Evolutionary conservation across 305 asterid species (phyloP).

Genomic region (Lippia alba): DNA sequence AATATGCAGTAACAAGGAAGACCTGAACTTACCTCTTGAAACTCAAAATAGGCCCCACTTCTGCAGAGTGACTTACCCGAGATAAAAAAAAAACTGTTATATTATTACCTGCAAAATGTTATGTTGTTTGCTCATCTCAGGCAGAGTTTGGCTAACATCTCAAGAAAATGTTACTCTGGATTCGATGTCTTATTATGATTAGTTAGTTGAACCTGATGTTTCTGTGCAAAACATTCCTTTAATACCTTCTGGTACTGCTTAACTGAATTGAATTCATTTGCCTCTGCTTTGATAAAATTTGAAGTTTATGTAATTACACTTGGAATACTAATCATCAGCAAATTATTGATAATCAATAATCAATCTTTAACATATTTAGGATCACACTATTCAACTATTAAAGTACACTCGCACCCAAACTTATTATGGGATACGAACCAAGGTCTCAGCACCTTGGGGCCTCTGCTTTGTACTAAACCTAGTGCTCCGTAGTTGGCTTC

Average conservation of each 20-base stretch:
- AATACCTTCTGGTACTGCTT: not conserved
- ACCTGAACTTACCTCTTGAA: too few species aligned
- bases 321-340: not conserved
- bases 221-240: constrained; percentile 12
- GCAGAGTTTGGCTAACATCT: not conserved
- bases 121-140: not conserved
- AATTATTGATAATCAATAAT: not conserved
- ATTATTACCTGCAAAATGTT: not conserved
- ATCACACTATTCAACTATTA: not conserved
- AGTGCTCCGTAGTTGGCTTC: not conserved
- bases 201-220: not conserved
- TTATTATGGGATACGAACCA: constrained; percentile 7
- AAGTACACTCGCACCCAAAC: not conserved
- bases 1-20: not conserved
- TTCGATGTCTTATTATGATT: constrained; percentile 12
- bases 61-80: not conserved
- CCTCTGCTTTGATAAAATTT: not conserved
- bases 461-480: not conserved
- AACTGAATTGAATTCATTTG: constrained; percentile 10
- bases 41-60: not conserved
- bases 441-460: not conserved
- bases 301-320: not conserved
- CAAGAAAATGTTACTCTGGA: not conserved
- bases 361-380: not conserved
- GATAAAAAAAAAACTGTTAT: not conserved